Conservation (phyloP, 192 early-diverging fungal genomes). For the Rhizoclosmatium sp. region DNA sequence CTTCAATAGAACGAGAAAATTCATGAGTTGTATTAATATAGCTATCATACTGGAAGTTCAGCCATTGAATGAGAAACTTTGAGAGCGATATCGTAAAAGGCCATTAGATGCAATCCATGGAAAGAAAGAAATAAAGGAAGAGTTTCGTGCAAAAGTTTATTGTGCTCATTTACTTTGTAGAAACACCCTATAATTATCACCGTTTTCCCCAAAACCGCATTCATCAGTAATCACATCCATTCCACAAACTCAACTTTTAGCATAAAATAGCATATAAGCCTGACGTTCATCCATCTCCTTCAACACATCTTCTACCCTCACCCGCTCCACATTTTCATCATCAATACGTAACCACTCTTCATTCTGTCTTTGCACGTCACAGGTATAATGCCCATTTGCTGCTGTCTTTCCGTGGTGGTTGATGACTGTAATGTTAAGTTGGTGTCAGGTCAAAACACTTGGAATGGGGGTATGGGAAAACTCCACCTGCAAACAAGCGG, state of each 20-base stretch:
- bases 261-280: conserved; percentile 81
- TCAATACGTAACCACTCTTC: conserved; percentile 90
- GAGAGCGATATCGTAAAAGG: no score
- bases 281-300: conserved; percentile 64
- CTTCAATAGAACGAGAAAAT: no score
- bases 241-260: conserved; percentile 15
- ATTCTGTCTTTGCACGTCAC: conserved; percentile 79
- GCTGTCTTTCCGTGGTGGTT: conserved; percentile 93
- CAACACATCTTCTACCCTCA: conserved; percentile 67
- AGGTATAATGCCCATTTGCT: conserved; percentile 96
- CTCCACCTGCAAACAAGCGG: conserved; percentile 74
- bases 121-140: not conserved
- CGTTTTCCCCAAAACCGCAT: not conserved
- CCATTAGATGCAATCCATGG: no score
- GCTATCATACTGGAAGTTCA: no score
- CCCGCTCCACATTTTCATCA: conserved; percentile 76
- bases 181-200: no score
- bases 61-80: no score
- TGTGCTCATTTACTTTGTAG: not conserved
- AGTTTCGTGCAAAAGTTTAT: not conserved
- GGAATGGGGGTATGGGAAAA: not conserved
- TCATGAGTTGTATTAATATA: no score
- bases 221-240: not conserved
- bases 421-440: conserved; percentile 65
- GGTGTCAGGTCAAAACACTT: not conserved